These are phyloP conservation scores for Lepidium didymum DNA, from an alignment of 345 rosid species.

Conservation along the genomic window DNA sequence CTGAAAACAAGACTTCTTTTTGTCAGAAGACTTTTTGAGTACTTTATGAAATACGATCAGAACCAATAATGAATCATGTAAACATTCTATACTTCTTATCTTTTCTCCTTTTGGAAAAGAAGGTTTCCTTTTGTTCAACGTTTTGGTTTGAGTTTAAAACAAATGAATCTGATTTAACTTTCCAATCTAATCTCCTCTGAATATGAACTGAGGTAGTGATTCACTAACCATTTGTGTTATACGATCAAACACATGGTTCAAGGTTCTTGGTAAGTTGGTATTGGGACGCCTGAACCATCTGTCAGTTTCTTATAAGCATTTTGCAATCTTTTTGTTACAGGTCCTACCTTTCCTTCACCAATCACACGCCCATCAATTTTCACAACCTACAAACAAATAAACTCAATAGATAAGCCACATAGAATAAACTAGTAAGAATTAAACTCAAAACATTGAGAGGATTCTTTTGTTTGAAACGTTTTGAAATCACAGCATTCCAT, in stretches of 20 bases:
- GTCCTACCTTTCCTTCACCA: conserved; percentile 68
- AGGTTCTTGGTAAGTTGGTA: conserved; percentile 41
- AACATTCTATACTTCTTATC: background rate
- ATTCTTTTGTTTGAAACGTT: background rate
- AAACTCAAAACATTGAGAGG: too few species aligned
- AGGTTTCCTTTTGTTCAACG: background rate
- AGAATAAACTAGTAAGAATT: background rate
- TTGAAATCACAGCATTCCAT: background rate
- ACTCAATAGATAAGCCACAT: background rate
- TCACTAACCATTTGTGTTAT: conserved; percentile 3
- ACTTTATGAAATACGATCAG: background rate
- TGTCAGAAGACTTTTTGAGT: background rate
- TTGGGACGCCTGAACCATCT: conserved; percentile 57
- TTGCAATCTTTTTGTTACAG: conserved; percentile 54
- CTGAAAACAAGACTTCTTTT: background rate
- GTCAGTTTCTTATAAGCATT: conserved; percentile 59
- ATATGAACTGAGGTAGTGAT: background rate
- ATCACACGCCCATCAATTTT: conserved; percentile 61
- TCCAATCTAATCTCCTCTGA: background rate
- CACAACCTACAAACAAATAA: conserved; percentile 41
- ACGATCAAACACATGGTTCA: background rate
- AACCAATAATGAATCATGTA: conserved; percentile 2
- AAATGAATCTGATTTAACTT: background rate
- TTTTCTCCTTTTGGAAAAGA: background rate
- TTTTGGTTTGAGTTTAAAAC: background rate